phyloP scores from a whole-genome alignment of 1,284 basidiomycete species.

The Pseudozyma hubeiensis region DNA sequence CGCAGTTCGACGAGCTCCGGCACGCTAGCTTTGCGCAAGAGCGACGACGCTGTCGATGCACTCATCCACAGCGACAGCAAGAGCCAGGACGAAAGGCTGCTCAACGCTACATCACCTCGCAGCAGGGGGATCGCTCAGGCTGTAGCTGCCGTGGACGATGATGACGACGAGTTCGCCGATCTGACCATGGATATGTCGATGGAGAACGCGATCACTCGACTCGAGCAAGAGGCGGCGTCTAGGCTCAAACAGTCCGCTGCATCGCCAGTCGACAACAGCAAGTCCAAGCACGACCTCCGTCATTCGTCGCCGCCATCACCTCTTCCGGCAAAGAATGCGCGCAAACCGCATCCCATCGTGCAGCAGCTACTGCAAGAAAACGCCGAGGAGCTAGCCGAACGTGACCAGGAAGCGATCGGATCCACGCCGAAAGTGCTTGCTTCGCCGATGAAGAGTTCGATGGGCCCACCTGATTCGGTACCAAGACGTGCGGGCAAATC shows the following conservation, averaged over 20 bases:
- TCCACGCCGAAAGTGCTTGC: conserved; percentile 7
- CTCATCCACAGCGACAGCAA: not conserved
- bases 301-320: conserved; percentile 10
- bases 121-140: conserved; percentile 26
- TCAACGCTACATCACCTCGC: conserved; percentile 20
- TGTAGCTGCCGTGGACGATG: conserved; percentile 16
- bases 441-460: conserved; percentile 30
- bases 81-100: not conserved
- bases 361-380: conserved; percentile 12
- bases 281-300: not conserved
- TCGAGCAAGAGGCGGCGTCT: conserved; percentile 24
- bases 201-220: conserved; percentile 17
- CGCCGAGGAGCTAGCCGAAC: not conserved
- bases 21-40: conserved; percentile 22
- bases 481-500: conserved; percentile 28
- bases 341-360: conserved; percentile 20
- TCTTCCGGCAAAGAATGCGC: not conserved
- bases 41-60: conserved; percentile 8
- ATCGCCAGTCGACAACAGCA: not conserved
- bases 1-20: conserved; percentile 19
- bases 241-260: not conserved
- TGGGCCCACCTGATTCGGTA: conserved; percentile 47
- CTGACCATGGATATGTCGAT: conserved; percentile 29
- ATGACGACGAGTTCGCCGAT: conserved; percentile 33
- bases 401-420: not conserved